Conservation (phyloP, 441 rosid species). For the Codiaeum variegatum region DNA sequence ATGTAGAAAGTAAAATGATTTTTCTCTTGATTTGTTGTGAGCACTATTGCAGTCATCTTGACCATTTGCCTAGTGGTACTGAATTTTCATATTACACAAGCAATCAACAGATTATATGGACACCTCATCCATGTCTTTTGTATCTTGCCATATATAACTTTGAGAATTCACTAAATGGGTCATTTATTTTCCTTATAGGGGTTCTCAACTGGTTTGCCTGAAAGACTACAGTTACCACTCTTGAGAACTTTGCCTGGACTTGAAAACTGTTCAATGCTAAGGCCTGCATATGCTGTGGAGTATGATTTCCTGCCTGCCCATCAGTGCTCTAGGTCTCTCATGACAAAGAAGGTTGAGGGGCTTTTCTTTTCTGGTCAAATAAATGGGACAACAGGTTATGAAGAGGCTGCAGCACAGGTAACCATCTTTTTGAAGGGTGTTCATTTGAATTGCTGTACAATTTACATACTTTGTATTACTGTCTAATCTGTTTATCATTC, state of each 20-base stretch:
- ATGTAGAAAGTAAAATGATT: neutral
- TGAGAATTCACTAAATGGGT: neutral
- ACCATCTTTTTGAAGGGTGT: constrained; percentile 15
- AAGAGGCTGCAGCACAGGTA: constrained; percentile 99
- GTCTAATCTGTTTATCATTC: neutral
- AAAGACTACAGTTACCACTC: constrained; percentile 88
- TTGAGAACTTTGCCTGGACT: constrained; percentile 95
- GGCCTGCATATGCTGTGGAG: constrained; percentile 99
- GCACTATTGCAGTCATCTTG: neutral
- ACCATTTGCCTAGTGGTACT: neutral
- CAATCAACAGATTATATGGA: neutral
- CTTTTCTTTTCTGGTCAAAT: constrained; percentile 99
- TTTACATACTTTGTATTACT: neutral
- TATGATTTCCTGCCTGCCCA: constrained; percentile 95
- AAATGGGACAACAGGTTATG: constrained; percentile 98
- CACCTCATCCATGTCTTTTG: neutral
- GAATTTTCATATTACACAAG: neutral
- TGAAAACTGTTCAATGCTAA: constrained; percentile 88
- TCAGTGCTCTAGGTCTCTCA: constrained; percentile 89
- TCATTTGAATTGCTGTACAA: constrained; percentile 7
- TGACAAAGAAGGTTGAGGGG: constrained; percentile 90
- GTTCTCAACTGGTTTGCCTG: constrained; percentile 96
- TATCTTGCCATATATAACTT: neutral
- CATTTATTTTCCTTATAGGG: constrained; percentile 48
- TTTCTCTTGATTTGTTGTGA: neutral